Base-by-base conservation (phyloP, 2,329 filamentous ascomycete genomes). In the Hypocreales sp. region DNA sequence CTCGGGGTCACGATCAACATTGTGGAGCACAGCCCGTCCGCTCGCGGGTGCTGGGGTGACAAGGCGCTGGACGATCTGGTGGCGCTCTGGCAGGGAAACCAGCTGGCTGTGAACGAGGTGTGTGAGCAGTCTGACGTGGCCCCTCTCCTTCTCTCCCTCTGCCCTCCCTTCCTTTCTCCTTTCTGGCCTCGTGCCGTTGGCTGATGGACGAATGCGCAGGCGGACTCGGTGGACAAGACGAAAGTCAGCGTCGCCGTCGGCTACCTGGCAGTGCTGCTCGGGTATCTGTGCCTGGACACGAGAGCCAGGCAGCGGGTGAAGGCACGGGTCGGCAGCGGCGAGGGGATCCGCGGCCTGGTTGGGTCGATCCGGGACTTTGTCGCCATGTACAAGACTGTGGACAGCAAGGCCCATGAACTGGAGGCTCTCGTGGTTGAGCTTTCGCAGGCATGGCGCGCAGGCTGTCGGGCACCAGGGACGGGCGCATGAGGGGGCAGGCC, bases 1-100 rank as follows among this genome's bases (percentile, higher is more conserved):
- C 58, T 93, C 21, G 86, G 83, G 1, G 71, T 82, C 14, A 68
- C 87, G 51, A 92, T 92, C 49, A 94, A 94, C 42, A 67, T 94
- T 29, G 70, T 81, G 7, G 84, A 93, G 47, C 76, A 82, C 44
- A 83, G 74, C 42, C 59, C 72, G 11, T 48, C 60, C 14, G 75
- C 79, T 9, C 62, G 75, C 28, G 48, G 53, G 12, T 47, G 46
- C 5, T 33, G 55, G 4, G 39, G 41, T 1, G 37, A 35, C 8
- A 36, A 36, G 42, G 57, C 70, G 7, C 51, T 84, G 20, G 63
- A 72, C 26, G 53, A 53, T 26, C 59, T 92, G 20, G 60, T 80
- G 18, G 52, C 54, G 21, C 56, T 78, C 8, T 92, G 84, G 50
- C 55, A 75, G n/a, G 62, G 71, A 22, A 73, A 78, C 35, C 67